Evolutionary conservation across 2,329 filamentous ascomycete species (phyloP).

Genomic region (Metarhizium guizhouense): DNA sequence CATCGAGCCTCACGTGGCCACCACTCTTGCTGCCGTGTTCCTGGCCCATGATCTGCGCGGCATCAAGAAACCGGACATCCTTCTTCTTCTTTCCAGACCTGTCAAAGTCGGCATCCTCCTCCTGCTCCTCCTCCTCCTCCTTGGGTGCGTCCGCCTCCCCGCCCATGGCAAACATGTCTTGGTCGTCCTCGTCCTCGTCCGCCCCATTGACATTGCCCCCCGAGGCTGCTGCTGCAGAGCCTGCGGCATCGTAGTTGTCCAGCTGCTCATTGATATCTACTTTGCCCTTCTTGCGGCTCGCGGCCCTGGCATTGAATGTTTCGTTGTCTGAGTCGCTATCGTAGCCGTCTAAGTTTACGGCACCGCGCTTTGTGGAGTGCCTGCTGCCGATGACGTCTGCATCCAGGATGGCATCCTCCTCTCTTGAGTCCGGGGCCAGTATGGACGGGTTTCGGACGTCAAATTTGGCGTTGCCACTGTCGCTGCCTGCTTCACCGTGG

Average conservation of each 20-base stretch:
- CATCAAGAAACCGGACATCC: slow-evolving; percentile 51
- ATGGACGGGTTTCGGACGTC: slow-evolving; percentile 92
- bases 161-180: slow-evolving; percentile 78
- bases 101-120: slow-evolving; percentile 24
- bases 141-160: slow-evolving; percentile 32
- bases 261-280: slow-evolving; percentile 42
- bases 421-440: slow-evolving; percentile 71
- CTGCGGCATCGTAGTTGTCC: slow-evolving; percentile 43
- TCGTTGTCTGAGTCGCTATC: slow-evolving; percentile 92
- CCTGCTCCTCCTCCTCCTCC: slow-evolving; percentile 33
- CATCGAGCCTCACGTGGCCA: slow-evolving; percentile 56
- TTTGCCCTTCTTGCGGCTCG: slow-evolving; percentile 43
- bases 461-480: slow-evolving; percentile 75
- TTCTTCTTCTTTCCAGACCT: slow-evolving; percentile 50
- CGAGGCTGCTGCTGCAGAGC: slow-evolving; percentile 26
- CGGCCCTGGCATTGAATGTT: slow-evolving; percentile 69
- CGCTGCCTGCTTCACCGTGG: slow-evolving; percentile 45
- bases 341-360: slow-evolving; percentile 94
- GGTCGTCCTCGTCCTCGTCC: slow-evolving; percentile 51
- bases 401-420: slow-evolving; percentile 66
- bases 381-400: slow-evolving; percentile 85
- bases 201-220: slow-evolving; percentile 20
- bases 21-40: slow-evolving; percentile 65
- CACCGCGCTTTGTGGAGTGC: slow-evolving; percentile 76
- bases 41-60: slow-evolving; percentile 66